A percentile compares a stretch with the other conserved stretches of the same genome.
These are phyloP conservation scores for Pythium phragmitis DNA, from an alignment of 352 stramenopile genomes.

Conservation along the genomic window DNA sequence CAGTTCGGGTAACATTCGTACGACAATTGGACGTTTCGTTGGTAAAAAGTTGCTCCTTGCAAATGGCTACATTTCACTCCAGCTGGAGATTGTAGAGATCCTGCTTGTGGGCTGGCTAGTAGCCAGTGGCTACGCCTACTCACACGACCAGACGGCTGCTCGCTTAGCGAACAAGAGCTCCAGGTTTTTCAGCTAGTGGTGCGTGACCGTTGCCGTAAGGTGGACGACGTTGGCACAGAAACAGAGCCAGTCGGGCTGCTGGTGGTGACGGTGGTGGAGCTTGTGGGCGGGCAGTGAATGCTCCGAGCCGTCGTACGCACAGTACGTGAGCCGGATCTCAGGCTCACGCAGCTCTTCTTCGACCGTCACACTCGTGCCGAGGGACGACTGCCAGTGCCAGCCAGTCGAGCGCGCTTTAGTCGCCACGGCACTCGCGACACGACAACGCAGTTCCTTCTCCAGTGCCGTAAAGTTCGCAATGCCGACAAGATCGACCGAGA, in stretches of 20 bases:
- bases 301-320: slow-evolving; percentile 32
- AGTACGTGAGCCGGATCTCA: slow-evolving; percentile 52
- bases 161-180: not conserved
- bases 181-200: not conserved
- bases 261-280: not conserved
- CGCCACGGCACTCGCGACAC: slow-evolving; percentile 33
- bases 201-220: slow-evolving; percentile 36
- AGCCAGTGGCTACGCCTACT: too few species aligned
- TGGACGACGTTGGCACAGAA: slow-evolving; percentile 70
- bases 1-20: slow-evolving; percentile 16
- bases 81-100: slow-evolving; percentile 3
- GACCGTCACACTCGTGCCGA: slow-evolving; percentile 23
- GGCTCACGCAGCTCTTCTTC: slow-evolving; percentile 25
- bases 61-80: slow-evolving; percentile 21
- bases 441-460: slow-evolving; percentile 34
- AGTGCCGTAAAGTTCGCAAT: slow-evolving; percentile 44
- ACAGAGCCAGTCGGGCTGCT: slow-evolving; percentile 47
- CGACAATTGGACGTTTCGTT: slow-evolving; percentile 1
- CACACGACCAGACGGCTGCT: too few species aligned
- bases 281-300: slow-evolving; percentile 22
- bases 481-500: slow-evolving; percentile 48
- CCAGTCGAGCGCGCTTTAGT: slow-evolving; percentile 23
- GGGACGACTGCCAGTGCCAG: slow-evolving; percentile 23
- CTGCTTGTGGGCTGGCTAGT: too few species aligned
- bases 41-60: not conserved